Conservation (phyloP, 1,284 basidiomycete species). For the Flammula alnicola region DNA sequence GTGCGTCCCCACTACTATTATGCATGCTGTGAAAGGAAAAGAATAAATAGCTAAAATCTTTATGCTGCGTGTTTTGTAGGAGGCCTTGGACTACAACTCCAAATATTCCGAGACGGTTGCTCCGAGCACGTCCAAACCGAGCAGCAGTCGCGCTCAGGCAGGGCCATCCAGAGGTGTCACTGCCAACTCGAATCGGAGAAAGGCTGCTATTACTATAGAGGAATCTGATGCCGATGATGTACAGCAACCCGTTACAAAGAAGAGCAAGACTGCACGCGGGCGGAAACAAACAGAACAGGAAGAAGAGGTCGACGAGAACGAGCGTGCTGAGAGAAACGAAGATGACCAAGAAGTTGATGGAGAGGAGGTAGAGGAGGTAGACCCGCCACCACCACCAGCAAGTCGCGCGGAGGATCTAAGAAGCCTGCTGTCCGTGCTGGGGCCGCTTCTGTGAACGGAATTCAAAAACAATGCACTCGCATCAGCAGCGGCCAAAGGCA, state of each 20-base stretch:
- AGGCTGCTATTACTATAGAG: constrained; percentile 7
- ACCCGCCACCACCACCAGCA: constrained; percentile 18
- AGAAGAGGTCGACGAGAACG: constrained; percentile 16
- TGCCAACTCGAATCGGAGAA: constrained; percentile 12
- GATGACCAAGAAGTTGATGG: constrained; percentile 18
- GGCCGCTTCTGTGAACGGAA: constrained; percentile 11
- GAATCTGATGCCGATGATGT: constrained; percentile 20
- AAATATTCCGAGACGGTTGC: constrained; percentile 14
- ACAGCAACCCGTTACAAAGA: constrained; percentile 17
- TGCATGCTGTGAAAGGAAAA: not conserved
- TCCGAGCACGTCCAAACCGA: constrained; percentile 20
- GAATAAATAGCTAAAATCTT: not conserved
- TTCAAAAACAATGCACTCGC: constrained; percentile 22
- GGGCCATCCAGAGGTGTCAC: constrained; percentile 18
- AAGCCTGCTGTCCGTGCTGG: constrained; percentile 15
- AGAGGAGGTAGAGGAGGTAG: constrained; percentile 24
- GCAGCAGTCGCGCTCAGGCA: constrained; percentile 25
- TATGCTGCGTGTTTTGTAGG: constrained; percentile 16
- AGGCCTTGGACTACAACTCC: constrained; percentile 28
- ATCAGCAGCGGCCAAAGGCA: constrained; percentile 33
- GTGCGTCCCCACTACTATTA: constrained; percentile 13
- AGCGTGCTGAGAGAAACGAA: constrained; percentile 12
- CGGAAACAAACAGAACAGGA: constrained; percentile 19
- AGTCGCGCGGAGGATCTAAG: constrained; percentile 19
- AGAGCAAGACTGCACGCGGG: constrained; percentile 12